phyloP scores from a whole-genome alignment of 208 protist genomes.

The Acanthamoeba quina region DNA sequence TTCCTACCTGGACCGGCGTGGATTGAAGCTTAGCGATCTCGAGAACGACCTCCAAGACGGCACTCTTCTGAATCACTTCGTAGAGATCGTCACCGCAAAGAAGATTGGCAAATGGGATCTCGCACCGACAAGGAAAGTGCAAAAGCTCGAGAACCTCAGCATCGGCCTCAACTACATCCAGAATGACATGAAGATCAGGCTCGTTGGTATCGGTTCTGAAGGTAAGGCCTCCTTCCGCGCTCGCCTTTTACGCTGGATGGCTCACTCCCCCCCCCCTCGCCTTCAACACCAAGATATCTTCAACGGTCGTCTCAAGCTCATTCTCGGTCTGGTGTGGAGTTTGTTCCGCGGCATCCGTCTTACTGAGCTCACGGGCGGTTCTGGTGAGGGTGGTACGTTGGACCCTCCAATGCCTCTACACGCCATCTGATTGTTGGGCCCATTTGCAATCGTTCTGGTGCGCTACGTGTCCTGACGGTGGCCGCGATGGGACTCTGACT shows the following conservation, averaged over 20 bases:
- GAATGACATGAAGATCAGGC: slow-evolving; percentile 56
- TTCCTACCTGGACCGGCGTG: slow-evolving; percentile 48
- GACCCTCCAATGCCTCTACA: not conserved
- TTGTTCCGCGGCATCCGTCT: slow-evolving; percentile 56
- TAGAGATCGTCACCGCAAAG: slow-evolving; percentile 17
- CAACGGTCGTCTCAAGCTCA: slow-evolving; percentile 50
- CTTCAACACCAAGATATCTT: slow-evolving; percentile 6
- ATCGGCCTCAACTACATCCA: slow-evolving; percentile 70
- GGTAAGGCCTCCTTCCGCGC: not conserved
- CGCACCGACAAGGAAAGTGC: slow-evolving; percentile 6
- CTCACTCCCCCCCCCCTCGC: not conserved
- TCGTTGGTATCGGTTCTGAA: slow-evolving; percentile 65
- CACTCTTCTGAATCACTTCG: slow-evolving; percentile 45
- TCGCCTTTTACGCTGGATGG: not conserved
- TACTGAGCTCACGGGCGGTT: not conserved
- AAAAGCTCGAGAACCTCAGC: slow-evolving; percentile 61
- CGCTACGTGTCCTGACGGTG: not conserved
- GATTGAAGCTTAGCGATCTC: not conserved
- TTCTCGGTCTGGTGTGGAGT: slow-evolving; percentile 67
- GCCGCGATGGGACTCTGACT: not conserved
- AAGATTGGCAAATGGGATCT: slow-evolving; percentile 64
- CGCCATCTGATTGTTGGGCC: not conserved
- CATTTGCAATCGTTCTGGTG: not conserved
- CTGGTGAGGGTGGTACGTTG: not conserved
- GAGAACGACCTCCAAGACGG: slow-evolving; percentile 11